Conservation (phyloP, 1,284 basidiomycete species). For the Ceratobasidium theobromae region DNA sequence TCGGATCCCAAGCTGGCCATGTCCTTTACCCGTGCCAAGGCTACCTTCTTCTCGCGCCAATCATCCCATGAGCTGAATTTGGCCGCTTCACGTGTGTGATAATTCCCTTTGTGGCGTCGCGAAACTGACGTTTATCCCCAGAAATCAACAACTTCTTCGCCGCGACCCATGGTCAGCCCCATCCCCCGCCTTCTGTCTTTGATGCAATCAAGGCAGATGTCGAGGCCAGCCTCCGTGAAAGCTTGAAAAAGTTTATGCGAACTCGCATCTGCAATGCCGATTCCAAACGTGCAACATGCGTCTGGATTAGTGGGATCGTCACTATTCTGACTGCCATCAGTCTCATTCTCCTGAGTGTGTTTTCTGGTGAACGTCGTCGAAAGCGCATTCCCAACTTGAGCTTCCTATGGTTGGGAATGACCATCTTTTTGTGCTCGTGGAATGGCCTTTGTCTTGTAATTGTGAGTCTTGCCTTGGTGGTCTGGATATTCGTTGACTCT, state of each 20-base stretch:
- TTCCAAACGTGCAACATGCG: conserved; percentile 10
- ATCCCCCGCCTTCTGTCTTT: conserved; percentile 12
- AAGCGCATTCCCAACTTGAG: conserved; percentile 18
- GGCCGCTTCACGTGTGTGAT: conserved; percentile 4
- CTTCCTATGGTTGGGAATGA: conserved; percentile 29
- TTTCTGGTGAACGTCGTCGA: neutral
- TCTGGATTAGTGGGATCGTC: conserved; percentile 8
- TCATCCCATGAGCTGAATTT: conserved; percentile 28
- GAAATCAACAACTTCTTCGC: conserved; percentile 17
- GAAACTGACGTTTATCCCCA: neutral
- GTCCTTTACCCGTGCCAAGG: conserved; percentile 32
- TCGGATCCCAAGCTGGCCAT: conserved; percentile 20
- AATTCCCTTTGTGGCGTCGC: neutral
- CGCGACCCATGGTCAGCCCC: conserved; percentile 21
- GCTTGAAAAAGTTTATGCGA: conserved; percentile 11
- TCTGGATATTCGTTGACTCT: neutral
- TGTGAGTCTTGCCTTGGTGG: neutral
- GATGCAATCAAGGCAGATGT: conserved; percentile 7
- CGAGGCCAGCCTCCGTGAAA: conserved; percentile 23
- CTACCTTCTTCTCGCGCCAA: conserved; percentile 30
- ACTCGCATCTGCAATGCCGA: conserved; percentile 24
- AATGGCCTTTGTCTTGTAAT: conserved; percentile 33
- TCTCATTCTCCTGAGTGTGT: conserved; percentile 22
- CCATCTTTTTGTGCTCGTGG: conserved; percentile 21
- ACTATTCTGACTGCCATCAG: conserved; percentile 19